These are phyloP conservation scores for Phialophora tarda DNA, from an alignment of 2,329 filamentous ascomycete species.

Conservation along the genomic window DNA sequence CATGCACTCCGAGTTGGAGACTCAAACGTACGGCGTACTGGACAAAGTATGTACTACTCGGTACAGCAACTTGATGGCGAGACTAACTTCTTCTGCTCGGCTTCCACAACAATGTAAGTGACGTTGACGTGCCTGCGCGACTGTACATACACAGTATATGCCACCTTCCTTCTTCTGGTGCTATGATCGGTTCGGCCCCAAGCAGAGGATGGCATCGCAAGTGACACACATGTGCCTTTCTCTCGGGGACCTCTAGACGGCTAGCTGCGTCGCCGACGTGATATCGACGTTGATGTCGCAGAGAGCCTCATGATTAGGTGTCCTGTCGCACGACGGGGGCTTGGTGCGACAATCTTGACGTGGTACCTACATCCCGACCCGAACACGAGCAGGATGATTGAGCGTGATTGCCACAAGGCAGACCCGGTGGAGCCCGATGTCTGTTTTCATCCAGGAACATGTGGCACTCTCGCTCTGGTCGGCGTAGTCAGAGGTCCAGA, in stretches of 20 bases:
- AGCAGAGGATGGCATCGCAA: background rate
- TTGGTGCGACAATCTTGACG: conserved; percentile 7
- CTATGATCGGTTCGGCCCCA: background rate
- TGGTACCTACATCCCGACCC: conserved; percentile 9
- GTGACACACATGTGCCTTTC: background rate
- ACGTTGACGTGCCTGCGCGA: background rate
- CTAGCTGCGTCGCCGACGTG: conserved; percentile 17
- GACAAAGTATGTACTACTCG: too few relatives aligned
- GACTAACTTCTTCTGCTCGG: background rate
- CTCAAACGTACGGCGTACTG: background rate
- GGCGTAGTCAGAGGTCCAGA: conserved; percentile 1
- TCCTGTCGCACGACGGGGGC: conserved; percentile 7
- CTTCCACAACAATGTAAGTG: background rate
- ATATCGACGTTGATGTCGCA: background rate
- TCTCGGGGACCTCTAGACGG: conserved; percentile 20
- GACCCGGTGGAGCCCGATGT: conserved; percentile 13
- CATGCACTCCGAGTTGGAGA: background rate
- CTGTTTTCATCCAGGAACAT: conserved; percentile 1
- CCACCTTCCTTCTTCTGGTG: conserved; percentile 2
- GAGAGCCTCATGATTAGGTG: conserved; percentile 10
- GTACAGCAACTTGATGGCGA: background rate
- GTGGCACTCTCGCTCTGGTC: conserved; percentile 13
- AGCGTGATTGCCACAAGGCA: conserved; percentile 12
- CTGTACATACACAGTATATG: background rate
- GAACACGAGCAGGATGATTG: conserved; percentile 17